These are phyloP conservation scores for Tillandsia fasciculata DNA, from an alignment of 176 grass and related monocot species.

Conservation along the genomic window DNA sequence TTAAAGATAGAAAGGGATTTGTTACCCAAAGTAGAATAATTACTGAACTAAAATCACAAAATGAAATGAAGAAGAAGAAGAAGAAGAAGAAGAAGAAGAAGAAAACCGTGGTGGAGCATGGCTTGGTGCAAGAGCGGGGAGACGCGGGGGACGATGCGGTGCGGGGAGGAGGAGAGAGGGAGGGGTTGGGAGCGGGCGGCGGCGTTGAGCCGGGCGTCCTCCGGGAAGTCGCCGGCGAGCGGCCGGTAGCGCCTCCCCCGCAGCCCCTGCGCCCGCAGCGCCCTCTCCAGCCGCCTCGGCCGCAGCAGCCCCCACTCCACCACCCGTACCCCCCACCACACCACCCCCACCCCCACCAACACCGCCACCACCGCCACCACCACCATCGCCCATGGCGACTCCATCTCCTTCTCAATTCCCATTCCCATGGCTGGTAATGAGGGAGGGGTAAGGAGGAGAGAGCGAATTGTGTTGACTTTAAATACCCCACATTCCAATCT, in stretches of 20 bases:
- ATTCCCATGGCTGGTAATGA: too few species aligned
- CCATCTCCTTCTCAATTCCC: too few species aligned
- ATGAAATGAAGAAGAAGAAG: too few species aligned
- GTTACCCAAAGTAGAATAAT: too few species aligned
- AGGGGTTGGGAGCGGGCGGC: constrained; percentile 36
- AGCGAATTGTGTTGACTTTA: too few species aligned
- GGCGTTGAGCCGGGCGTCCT: not conserved
- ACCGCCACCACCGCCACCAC: too few species aligned
- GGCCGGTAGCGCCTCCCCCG: constrained; percentile 15
- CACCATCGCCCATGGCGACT: too few species aligned
- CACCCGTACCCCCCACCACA: not conserved
- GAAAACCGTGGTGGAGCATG: not conserved
- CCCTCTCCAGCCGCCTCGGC: constrained; percentile 17
- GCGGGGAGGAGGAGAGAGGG: constrained; percentile 21
- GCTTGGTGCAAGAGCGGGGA: constrained; percentile 17
- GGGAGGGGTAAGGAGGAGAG: too few species aligned
- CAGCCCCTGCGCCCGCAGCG: constrained; percentile 30
- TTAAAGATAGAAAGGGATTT: too few species aligned
- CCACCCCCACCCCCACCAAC: not conserved
- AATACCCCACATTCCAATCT: too few species aligned
- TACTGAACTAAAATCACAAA: too few species aligned
- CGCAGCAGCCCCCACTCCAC: not conserved
- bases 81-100: too few species aligned
- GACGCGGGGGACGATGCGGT: constrained; percentile 33
- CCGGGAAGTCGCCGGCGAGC: constrained; percentile 14